Evolutionary conservation across 768 basidiomycete genomes (phyloP), one percentile per base, ranked within the genome.

Genomic region (Crucibulum laeve): DNA sequence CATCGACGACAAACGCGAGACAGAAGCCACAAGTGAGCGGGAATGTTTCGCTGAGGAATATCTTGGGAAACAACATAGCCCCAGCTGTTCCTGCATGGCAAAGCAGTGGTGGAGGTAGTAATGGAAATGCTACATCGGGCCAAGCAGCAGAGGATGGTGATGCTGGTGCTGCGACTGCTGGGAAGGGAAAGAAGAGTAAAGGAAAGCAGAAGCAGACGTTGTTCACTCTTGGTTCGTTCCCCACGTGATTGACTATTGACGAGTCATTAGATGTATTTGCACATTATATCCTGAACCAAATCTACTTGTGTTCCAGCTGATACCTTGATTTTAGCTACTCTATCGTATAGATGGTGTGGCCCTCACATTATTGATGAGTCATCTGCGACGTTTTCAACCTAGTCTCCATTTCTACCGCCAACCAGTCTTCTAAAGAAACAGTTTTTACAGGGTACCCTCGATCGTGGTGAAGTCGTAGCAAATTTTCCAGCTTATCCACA

Each of bases 201-300:
- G 81, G 80, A 1, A 90, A 91, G 62, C 79, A 81, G 59, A 91
- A 91, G 65, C 87, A 91, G 71, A 91, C 80, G 6, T 61, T 93
- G 50, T 92, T 91, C 54, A 90, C 72, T 8, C 59, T 76, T 44
- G 74, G 76, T n/a, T 61, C 73, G 4, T 71, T 75, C 61, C 70
- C 74, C 11, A 55, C 63, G 15, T 69, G 56, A 63, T 21, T 13
- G 25, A n/a, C 25, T 25, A n/a, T n/a, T n/a, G n/a, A n/a, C n/a
- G n/a, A n/a, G n/a, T n/a, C n/a, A n/a, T n/a, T n/a, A n/a, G n/a
- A n/a, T n/a, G n/a, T n/a, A n/a, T n/a, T n/a, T n/a, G n/a, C n/a
- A n/a, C n/a, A n/a, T n/a, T n/a, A n/a, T n/a, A n/a, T n/a, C n/a
- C n/a, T n/a, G n/a, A n/a, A n/a, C n/a, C n/a, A n/a, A n/a, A n/a